phyloP scores from a whole-genome alignment of 2,329 filamentous ascomycete species.

The Cryoendolithus antarcticus region DNA sequence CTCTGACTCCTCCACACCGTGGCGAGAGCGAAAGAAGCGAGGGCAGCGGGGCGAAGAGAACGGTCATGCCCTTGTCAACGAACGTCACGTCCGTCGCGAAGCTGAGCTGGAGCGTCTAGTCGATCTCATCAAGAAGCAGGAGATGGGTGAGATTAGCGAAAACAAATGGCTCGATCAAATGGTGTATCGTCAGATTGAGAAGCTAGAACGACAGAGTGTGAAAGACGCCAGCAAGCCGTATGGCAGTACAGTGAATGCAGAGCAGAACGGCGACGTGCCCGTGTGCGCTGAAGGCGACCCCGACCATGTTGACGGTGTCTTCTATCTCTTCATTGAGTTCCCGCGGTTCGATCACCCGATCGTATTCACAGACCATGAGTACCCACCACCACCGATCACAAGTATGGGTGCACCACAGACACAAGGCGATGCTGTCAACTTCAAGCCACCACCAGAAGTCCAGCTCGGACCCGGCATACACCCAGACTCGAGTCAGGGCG shows the following conservation, averaged over 20 bases:
- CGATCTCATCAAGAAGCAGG: constrained; percentile 87
- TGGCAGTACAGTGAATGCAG: constrained; percentile 4
- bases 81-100: constrained; percentile 22
- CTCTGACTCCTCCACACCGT: constrained; percentile 66
- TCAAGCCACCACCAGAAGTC: constrained; percentile 76
- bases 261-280: constrained; percentile 2
- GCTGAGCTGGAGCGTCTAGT: constrained; percentile 88
- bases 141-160: constrained; percentile 88
- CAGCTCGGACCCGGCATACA: constrained; percentile 85
- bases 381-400: constrained; percentile 72
- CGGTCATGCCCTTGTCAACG: constrained; percentile 46
- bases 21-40: constrained; percentile 45
- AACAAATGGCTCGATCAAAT: constrained; percentile 94
- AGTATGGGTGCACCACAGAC: constrained; percentile 40
- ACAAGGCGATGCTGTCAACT: constrained; percentile 54
- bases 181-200: constrained; percentile 83
- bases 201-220: constrained; percentile 34
- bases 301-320: constrained; percentile 48
- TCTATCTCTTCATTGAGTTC: constrained; percentile 79
- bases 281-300: constrained; percentile 26
- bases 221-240: constrained; percentile 23
- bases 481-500: constrained; percentile 44
- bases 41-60: constrained; percentile 35
- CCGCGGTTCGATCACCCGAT: constrained; percentile 92
- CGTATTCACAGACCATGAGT: constrained; percentile 90